Evolutionary conservation across 2,329 filamentous ascomycete species (phyloP), one percentile per base, ranked within the genome.

Genomic region (Simplicillium sp.): DNA sequence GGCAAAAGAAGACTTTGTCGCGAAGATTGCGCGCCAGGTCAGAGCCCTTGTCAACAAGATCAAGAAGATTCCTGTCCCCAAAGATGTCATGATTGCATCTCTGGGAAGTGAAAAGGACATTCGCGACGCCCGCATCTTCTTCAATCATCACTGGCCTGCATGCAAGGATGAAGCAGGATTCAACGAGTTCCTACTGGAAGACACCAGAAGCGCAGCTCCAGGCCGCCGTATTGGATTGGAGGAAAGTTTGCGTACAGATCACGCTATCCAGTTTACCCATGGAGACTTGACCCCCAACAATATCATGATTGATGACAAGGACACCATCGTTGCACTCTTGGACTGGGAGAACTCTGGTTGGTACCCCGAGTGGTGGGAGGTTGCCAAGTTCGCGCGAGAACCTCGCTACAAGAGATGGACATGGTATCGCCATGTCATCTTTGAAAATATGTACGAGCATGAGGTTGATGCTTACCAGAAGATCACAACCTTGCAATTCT

Each of bases 331-430:
- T 39, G 66, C 58, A 4, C 58, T 70, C 25, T 41, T 70, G 17
- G 67, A 70, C 48, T 70, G 66, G 66, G 67, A 70, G 46, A 53
- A 57, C 15, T 55, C 63, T n/a, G 64, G 64, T 2, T 70, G 62
- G 63, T 68, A 64, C 47, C 66, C 64, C 3, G 48, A 53, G 9
- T 60, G 55, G 39, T 68, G 53, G 54, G 54, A 56, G 28, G 51
- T 54, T 18, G 41, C 52, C 38, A 51, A 53, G 29, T 53, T 54
- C 38, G 20, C 20, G 20, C 20, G 20, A 25, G 20, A 25, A 9
- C 20, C 20, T 9, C 5, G 20, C 5, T 25, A 25, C 20, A 25
- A 25, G 20, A 25, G 20, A 25, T 25, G 20, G 20, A 25, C 20
- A 9, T 25, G 20, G 20, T 25, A 25, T 25, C 20, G 20, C 20